These are phyloP conservation scores for Ajuga chamaepitys DNA, from an alignment of 257 asterid species.

Conservation along the genomic window DNA sequence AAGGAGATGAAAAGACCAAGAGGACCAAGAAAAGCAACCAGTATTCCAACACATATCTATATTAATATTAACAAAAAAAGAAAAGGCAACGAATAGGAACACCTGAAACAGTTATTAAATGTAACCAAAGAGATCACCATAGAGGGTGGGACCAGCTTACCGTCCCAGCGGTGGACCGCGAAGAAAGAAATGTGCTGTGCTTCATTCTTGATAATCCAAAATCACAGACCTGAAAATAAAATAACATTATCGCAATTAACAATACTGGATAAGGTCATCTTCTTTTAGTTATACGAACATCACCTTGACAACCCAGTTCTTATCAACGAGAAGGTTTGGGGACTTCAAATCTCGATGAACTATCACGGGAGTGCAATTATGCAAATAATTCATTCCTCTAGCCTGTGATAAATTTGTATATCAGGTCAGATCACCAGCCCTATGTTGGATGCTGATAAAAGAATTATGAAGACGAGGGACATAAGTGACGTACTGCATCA, in stretches of 20 bases:
- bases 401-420: too few species aligned
- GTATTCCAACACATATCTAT: neutral
- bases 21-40: conserved; percentile 6
- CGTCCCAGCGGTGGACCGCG: conserved; percentile 98
- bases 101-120: neutral
- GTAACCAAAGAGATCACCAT: neutral
- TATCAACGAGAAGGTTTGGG: conserved; percentile 96
- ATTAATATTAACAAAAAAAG: neutral
- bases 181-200: conserved; percentile 92
- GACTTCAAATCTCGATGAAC: conserved; percentile 98
- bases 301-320: conserved; percentile 97
- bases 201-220: conserved; percentile 91
- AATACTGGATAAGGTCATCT: conserved; percentile 11
- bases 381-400: conserved; percentile 96
- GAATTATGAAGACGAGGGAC: too few species aligned
- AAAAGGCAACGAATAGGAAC: conserved; percentile 1
- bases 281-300: conserved; percentile 16
- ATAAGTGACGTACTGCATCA: conserved; percentile 68
- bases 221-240: conserved; percentile 66
- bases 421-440: too few species aligned
- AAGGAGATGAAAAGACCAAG: neutral
- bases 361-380: conserved; percentile 78
- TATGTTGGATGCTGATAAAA: too few species aligned
- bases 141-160: conserved; percentile 36
- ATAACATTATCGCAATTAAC: conserved; percentile 1